Evolutionary conservation across 441 rosid genomes (phyloP).

Genomic region (Theobroma grandiflorum): DNA sequence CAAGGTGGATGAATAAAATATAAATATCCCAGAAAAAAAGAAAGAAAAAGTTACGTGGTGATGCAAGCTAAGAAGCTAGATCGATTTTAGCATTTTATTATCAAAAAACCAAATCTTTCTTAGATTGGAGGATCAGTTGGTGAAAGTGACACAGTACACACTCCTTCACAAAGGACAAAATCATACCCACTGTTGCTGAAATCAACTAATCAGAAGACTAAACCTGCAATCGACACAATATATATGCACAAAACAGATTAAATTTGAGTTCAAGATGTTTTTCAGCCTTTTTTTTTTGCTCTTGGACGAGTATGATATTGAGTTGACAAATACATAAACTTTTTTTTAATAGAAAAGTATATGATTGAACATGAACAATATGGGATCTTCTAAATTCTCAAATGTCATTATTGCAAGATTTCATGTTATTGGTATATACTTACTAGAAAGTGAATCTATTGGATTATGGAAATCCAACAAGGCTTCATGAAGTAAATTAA

Average conservation of each 20-base stretch:
- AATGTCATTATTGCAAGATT: slow-evolving; percentile 19
- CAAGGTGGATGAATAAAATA: background rate
- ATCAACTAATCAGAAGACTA: slow-evolving; percentile 25
- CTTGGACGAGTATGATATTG: background rate
- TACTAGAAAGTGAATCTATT: background rate
- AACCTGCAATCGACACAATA: background rate
- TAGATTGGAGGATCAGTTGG: slow-evolving; percentile 38
- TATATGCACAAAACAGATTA: no score
- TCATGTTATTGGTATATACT: background rate
- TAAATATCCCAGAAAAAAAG: background rate
- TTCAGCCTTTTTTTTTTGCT: no score
- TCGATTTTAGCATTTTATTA: background rate
- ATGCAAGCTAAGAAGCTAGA: background rate
- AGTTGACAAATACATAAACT: no score
- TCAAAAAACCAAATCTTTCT: slow-evolving; percentile 38
- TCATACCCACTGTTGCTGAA: background rate
- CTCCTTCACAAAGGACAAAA: slow-evolving; percentile 29
- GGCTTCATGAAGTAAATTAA: background rate
- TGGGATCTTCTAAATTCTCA: background rate
- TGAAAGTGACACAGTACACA: slow-evolving; percentile 45
- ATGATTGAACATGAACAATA: slow-evolving; percentile 14
- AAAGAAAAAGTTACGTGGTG: background rate
- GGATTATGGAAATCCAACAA: background rate
- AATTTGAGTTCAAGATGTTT: no score
- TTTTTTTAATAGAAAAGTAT: background rate